Evolutionary conservation across 495 filamentous ascomycete genomes (phyloP).

Genomic region (Tetracladium marchalianum): DNA sequence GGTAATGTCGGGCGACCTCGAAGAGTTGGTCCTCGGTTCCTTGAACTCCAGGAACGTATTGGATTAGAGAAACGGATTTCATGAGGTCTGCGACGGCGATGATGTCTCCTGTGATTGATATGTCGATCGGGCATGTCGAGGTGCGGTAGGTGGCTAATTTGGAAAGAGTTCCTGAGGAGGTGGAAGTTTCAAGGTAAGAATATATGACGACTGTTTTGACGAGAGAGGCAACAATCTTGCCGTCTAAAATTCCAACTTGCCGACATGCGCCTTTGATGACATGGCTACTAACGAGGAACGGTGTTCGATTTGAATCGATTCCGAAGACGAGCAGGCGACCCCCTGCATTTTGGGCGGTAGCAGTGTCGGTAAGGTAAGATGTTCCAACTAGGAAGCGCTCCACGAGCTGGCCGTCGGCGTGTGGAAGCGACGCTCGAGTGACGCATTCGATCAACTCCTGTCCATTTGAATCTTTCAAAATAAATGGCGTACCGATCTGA

Average conservation of each 20-base stretch:
- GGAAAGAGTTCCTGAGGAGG: constrained; percentile 41
- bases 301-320: constrained; percentile 58
- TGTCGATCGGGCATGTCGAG: constrained; percentile 74
- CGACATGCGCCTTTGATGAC: constrained; percentile 68
- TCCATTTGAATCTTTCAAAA: constrained; percentile 37
- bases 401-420: constrained; percentile 40
- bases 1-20: constrained; percentile 72
- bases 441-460: constrained; percentile 81
- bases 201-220: constrained; percentile 75
- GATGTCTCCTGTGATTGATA: constrained; percentile 57
- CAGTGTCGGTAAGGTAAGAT: constrained; percentile 52
- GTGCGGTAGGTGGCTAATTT: constrained; percentile 68
- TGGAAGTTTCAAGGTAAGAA: constrained; percentile 38
- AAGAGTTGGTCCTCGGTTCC: constrained; percentile 40
- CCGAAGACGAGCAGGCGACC: constrained; percentile 83
- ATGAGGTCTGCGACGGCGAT: constrained; percentile 89
- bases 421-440: constrained; percentile 63
- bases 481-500: constrained; percentile 30
- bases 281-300: constrained; percentile 56
- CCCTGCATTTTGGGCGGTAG: constrained; percentile 19
- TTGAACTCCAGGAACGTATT: constrained; percentile 43
- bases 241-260: constrained; percentile 61
- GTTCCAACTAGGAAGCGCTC: constrained; percentile 90
- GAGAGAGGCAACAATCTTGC: constrained; percentile 74
- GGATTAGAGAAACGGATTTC: constrained; percentile 76